Evolutionary conservation across 441 rosid genomes (phyloP).

Genomic region (Lepidium campestre): DNA sequence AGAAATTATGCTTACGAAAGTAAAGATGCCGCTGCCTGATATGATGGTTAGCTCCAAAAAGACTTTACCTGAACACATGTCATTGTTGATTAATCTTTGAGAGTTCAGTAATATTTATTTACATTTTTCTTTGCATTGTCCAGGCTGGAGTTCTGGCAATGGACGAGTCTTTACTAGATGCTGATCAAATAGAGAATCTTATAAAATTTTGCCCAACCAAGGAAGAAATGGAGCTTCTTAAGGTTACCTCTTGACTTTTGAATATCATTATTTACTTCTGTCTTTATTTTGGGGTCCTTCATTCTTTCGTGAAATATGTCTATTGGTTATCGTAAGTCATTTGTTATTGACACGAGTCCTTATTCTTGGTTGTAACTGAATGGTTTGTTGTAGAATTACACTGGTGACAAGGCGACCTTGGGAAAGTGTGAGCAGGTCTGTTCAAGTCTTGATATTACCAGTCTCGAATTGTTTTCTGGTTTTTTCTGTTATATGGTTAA

Average conservation of each 20-base stretch:
- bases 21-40: conserved; percentile 96
- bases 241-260: conserved; percentile 51
- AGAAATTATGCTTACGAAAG: conserved; percentile 99
- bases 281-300: neutral
- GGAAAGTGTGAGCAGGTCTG: conserved; percentile 98
- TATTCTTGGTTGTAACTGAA: conserved; percentile 23
- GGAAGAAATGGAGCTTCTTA: conserved; percentile 97
- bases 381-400: conserved; percentile 47
- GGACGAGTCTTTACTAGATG: conserved; percentile 88
- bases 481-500: neutral
- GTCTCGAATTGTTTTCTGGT: neutral
- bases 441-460: neutral
- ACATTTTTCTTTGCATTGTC: conserved; percentile 14
- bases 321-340: conserved; percentile 6
- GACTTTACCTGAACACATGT: neutral
- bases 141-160: conserved; percentile 94
- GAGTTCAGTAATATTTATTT: conserved; percentile 2
- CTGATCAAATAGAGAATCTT: conserved; percentile 97
- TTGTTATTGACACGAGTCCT: conserved; percentile 8
- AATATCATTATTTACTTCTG: neutral
- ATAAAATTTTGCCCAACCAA: conserved; percentile 95
- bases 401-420: conserved; percentile 71
- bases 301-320: conserved; percentile 9
- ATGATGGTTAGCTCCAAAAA: conserved; percentile 80
- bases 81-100: neutral